Percentiles rank a stretch among this genome's conserved stretches.
Conservation (phyloP, 1,284 basidiomycete species). For the Anthracocystis walkeri region DNA sequence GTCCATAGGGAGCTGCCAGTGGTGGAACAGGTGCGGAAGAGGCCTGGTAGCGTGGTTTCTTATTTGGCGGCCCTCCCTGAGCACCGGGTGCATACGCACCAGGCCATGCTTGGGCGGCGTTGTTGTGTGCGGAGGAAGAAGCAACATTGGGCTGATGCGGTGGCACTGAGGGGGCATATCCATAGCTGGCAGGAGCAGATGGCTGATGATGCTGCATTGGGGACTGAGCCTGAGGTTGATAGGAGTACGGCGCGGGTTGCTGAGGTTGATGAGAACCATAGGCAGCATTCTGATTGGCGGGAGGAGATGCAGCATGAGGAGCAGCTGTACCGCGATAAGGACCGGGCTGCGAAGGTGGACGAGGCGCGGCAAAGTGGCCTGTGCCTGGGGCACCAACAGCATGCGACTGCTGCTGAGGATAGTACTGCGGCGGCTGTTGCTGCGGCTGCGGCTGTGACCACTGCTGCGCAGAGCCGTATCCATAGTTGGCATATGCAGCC, state of each 20-base stretch:
- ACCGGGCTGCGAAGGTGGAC: constrained; percentile 22
- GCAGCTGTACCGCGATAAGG: constrained; percentile 17
- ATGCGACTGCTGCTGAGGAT: constrained; percentile 48
- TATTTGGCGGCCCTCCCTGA: constrained; percentile 39
- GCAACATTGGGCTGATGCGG: constrained; percentile 17
- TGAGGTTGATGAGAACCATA: constrained; percentile 33
- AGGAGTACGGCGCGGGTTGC: constrained; percentile 23
- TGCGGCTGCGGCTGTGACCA: constrained; percentile 34
- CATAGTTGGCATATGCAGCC: constrained; percentile 56
- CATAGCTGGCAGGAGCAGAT: constrained; percentile 18
- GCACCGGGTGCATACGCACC: constrained; percentile 27
- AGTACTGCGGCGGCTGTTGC: constrained; percentile 39
- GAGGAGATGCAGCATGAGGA: background rate
- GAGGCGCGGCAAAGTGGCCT: constrained; percentile 19
- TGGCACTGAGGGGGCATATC: constrained; percentile 16
- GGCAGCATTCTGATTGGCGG: constrained; percentile 20
- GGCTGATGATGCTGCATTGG: constrained; percentile 40
- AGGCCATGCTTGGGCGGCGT: constrained; percentile 22
- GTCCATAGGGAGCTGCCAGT: constrained; percentile 3
- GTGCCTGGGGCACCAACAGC: constrained; percentile 15
- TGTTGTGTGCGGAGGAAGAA: constrained; percentile 1
- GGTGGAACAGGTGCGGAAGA: constrained; percentile 12
- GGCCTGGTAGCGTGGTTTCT: constrained; percentile 37
- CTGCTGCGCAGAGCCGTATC: constrained; percentile 54
- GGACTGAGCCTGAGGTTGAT: constrained; percentile 29